Evolutionary conservation across 179 eudicot genomes (phyloP), one percentile per base, ranked within the genome.

Genomic region (Spinacia oleracea): DNA sequence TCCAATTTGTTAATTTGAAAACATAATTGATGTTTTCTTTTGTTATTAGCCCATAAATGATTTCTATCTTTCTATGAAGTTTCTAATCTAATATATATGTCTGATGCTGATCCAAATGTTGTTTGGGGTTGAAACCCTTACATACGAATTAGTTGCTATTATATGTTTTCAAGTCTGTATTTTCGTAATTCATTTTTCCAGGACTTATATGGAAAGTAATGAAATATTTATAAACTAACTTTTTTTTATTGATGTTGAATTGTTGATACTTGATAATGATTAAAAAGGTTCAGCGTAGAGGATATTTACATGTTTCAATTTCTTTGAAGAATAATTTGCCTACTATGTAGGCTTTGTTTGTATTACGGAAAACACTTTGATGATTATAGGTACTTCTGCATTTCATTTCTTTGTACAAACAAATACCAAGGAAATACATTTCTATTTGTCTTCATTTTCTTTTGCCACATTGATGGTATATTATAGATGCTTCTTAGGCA

Each of bases 51-150:
- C 38, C 29, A 35, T n/a, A 3, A 23, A 7, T 27, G 35, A 55
- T 34, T 70, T 59, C 23, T n/a, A n/a, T n/a, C n/a, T n/a, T n/a
- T n/a, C n/a, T 23, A 20, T 56, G 48, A 78, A 69, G 18, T 69
- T 69, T 21, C 31, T n/a, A 21, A 40, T n/a, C 48, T 42, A 14
- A 43, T 25, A 6, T 11, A 9, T 40, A n/a, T 65, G 43, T 34
- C 66, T 60, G 31, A 60, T 29, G n/a, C 9, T 29, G 15, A 66
- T 34, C 46, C 71, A 20, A 18, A 18, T 21, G 9, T 18, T 1
- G 59, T 31, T 9, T 48, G 11, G 29, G 11, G 20, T 63, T 29
- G 21, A 63, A 27, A 56, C 9, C 63, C 15, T 15, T 15, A 3
- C 16, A 18, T 15, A n/a, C n/a, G n/a, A n/a, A n/a, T n/a, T n/a